These are phyloP conservation scores for Rhynchospora breviuscula DNA, from an alignment of 176 grass and related monocot species.

Conservation along the genomic window DNA sequence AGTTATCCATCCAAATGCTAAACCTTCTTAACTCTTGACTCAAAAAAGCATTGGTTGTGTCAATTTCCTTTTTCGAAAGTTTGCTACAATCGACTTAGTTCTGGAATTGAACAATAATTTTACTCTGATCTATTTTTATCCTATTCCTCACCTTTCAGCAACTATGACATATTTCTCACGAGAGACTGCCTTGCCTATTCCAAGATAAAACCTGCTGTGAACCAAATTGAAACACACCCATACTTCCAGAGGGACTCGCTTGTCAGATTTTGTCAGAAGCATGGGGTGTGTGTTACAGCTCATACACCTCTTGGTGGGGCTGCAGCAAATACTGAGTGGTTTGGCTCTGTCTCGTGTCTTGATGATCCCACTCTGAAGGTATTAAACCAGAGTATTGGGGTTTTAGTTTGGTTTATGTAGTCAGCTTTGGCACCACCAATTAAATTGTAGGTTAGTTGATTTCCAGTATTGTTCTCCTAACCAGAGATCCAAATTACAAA, in stretches of 20 bases:
- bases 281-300: constrained; percentile 72
- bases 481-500: background rate
- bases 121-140: background rate
- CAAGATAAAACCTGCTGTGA: constrained; percentile 90
- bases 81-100: background rate
- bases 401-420: background rate
- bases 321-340: constrained; percentile 75
- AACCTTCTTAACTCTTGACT: background rate
- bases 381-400: background rate
- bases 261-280: constrained; percentile 96
- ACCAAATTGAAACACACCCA: constrained; percentile 86
- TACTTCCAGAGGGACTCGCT: constrained; percentile 92
- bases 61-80: background rate
- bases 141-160: constrained; percentile 45
- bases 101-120: background rate
- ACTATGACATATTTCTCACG: constrained; percentile 93
- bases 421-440: background rate
- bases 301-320: constrained; percentile 83
- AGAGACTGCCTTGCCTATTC: constrained; percentile 77
- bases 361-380: constrained; percentile 87
- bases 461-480: background rate
- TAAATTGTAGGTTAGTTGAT: background rate
- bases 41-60: background rate
- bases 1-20: background rate
- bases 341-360: constrained; percentile 70